phyloP scores from a whole-genome alignment of 2,329 filamentous ascomycete species.

The Stagonosporopsis vannaccii region DNA sequence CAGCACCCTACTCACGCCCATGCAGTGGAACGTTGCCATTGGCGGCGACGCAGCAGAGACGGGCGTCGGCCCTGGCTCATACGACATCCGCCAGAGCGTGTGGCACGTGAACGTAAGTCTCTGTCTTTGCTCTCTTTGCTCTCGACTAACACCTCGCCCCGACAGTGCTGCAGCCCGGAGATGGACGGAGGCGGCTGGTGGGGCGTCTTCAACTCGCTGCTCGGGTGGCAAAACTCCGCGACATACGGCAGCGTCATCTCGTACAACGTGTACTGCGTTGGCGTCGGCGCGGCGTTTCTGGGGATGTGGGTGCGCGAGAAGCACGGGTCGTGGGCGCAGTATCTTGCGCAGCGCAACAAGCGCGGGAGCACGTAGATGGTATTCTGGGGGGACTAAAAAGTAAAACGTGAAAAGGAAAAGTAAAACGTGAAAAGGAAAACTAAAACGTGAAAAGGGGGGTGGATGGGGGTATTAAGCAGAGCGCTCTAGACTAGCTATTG shows the following conservation, averaged over 20 bases:
- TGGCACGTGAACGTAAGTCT: slow-evolving; percentile 80
- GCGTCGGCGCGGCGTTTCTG: slow-evolving; percentile 69
- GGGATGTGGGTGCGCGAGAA: slow-evolving; percentile 72
- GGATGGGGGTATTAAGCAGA: no score
- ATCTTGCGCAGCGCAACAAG: not conserved
- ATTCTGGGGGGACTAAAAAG: no score
- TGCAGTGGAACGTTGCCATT: slow-evolving; percentile 36
- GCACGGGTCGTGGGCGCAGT: not conserved
- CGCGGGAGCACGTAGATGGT: not conserved
- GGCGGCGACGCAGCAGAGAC: slow-evolving; percentile 68
- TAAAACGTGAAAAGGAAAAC: no score
- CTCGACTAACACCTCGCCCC: no score
- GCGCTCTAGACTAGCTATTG: no score
- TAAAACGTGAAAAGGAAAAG: no score
- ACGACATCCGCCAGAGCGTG: slow-evolving; percentile 76
- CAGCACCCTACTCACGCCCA: not conserved
- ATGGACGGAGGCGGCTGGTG: slow-evolving; percentile 77
- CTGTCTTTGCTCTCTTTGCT: no score
- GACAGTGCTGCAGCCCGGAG: slow-evolving; percentile 75
- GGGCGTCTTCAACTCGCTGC: slow-evolving; percentile 83
- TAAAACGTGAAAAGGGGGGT: no score
- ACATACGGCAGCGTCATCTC: slow-evolving; percentile 84
- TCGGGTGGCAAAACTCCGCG: slow-evolving; percentile 87
- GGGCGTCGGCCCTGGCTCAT: slow-evolving; percentile 75
- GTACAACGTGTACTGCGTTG: slow-evolving; percentile 86